These are phyloP conservation scores for Talaromyces nanjingensis DNA, from an alignment of 495 filamentous ascomycete species.

Conservation along the genomic window DNA sequence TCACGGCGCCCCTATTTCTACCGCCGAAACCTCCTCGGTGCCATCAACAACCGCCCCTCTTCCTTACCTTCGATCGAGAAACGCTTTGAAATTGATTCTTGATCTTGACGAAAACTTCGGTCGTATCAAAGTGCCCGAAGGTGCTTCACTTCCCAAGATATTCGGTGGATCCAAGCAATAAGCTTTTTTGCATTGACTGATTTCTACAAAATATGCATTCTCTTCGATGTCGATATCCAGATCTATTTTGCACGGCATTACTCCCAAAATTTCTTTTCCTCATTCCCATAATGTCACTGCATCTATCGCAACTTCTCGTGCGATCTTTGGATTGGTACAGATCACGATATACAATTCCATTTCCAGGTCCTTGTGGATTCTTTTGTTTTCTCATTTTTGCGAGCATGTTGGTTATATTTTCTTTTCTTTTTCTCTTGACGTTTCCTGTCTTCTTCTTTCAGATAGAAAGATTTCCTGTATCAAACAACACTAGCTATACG, in stretches of 20 bases:
- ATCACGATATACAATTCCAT: neutral
- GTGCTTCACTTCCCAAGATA: slow-evolving; percentile 39
- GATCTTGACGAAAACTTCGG: slow-evolving; percentile 92
- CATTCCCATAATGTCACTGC: neutral
- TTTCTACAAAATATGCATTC: neutral
- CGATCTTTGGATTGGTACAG: neutral
- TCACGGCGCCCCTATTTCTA: slow-evolving; percentile 35
- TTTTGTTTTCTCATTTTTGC: neutral
- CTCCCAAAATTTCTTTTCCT: neutral
- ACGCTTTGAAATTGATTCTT: slow-evolving; percentile 94
- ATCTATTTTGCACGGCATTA: neutral
- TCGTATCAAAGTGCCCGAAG: slow-evolving; percentile 49
- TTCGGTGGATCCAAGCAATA: slow-evolving; percentile 28
- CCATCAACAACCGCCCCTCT: slow-evolving; percentile 60
- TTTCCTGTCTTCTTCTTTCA: slow-evolving; percentile 8
- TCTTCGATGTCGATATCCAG: slow-evolving; percentile 1
- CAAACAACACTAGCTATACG: neutral
- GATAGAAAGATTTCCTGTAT: slow-evolving; percentile 8
- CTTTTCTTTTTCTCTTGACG: neutral
- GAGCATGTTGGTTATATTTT: neutral
- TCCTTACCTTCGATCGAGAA: slow-evolving; percentile 78
- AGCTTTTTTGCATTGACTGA: slow-evolving; percentile 9
- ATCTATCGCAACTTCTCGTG: neutral
- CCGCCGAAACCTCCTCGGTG: slow-evolving; percentile 26
- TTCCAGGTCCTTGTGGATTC: neutral